Evolutionary conservation across 2,329 filamentous ascomycete genomes (phyloP), one percentile per base, ranked within the genome.

Genomic region (Diaporthe nobilis): DNA sequence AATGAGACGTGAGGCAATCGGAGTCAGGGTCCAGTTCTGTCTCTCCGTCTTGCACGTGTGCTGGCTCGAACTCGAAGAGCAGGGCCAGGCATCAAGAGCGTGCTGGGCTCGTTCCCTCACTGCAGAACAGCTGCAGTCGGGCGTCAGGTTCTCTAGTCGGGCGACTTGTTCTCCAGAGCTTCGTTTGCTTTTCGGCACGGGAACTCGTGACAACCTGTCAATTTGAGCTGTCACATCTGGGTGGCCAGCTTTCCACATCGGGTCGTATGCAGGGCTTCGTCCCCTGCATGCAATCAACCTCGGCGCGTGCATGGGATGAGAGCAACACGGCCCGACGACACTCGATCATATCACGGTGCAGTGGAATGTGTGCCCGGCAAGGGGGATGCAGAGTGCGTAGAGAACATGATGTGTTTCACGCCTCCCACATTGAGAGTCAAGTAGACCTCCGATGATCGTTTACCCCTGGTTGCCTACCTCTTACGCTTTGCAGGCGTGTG

Each of bases 191-290:
- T 42, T 55, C 13, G 34, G 13, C 22, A 60, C 34, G 31, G 47
- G 65, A 25, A 10, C 17, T 53, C 63, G 47, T 53, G 47, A 2
- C 47, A 39, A 20, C 8, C 49, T 42, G 34, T 55, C 47, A 22
- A 42, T 39, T 49, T 42, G 65, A 70, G 28, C 65, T 51, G 65
- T 70, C 65, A 70, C 65, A 70, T 42, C 22, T 70, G 15, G 15
- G 12, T 8, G 28, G 25, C 15, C 42, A 65, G 34, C 17, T 55
- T 42, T 42, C 47, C 65, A 13, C 34, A 55, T 55, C 34, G 47
- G 34, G 65, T 25, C 65, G 34, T 49, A 55, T 42, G 49, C 49
- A 55, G 65, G 31, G 47, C 31, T 22, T 70, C 47, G 44, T 68
- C 47, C 47, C 65, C 65, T 70, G 49, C 65, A 70, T 70, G 13